phyloP scores from a whole-genome alignment of 352 stramenopile genomes.

The Saprolegnia parasitica region DNA sequence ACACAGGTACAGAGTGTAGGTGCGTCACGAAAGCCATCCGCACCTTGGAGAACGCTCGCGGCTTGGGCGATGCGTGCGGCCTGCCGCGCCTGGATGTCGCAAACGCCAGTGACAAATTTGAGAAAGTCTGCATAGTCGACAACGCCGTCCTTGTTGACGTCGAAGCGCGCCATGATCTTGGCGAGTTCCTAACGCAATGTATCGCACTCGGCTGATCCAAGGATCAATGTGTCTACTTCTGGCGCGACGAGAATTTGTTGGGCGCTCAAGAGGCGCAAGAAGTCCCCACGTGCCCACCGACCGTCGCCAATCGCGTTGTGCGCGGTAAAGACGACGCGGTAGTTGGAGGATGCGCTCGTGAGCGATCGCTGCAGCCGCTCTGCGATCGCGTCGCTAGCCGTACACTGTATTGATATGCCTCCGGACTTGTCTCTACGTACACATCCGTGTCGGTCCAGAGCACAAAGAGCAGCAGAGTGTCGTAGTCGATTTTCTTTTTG shows the following conservation, averaged over 20 bases:
- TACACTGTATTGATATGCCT: slow-evolving; percentile 13
- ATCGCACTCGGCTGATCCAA: slow-evolving; percentile 23
- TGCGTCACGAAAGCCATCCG: neutral
- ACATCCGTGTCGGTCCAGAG: slow-evolving; percentile 75
- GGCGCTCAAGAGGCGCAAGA: slow-evolving; percentile 59
- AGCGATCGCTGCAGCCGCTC: slow-evolving; percentile 59
- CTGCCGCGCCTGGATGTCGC: slow-evolving; percentile 50
- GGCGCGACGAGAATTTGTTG: slow-evolving; percentile 42
- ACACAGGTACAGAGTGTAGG: neutral
- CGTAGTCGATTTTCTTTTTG: slow-evolving; percentile 53
- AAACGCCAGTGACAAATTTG: slow-evolving; percentile 70
- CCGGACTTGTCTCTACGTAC: slow-evolving; percentile 33
- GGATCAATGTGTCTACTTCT: neutral
- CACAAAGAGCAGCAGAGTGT: slow-evolving; percentile 56
- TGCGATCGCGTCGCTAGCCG: slow-evolving; percentile 55
- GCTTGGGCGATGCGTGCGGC: slow-evolving; percentile 52
- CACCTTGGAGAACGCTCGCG: slow-evolving; percentile 49
- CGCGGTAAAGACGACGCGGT: slow-evolving; percentile 68
- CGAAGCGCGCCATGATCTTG: slow-evolving; percentile 77
- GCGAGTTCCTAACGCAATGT: slow-evolving; percentile 66
- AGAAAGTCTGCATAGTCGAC: slow-evolving; percentile 78
- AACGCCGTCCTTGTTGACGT: slow-evolving; percentile 67
- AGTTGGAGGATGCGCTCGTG: slow-evolving; percentile 66
- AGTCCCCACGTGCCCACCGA: slow-evolving; percentile 59
- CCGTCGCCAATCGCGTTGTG: slow-evolving; percentile 69